Evolutionary conservation across 805 yeast species (phyloP), one percentile per base, ranked within the genome.

Genomic region (Myxozyma udenii): DNA sequence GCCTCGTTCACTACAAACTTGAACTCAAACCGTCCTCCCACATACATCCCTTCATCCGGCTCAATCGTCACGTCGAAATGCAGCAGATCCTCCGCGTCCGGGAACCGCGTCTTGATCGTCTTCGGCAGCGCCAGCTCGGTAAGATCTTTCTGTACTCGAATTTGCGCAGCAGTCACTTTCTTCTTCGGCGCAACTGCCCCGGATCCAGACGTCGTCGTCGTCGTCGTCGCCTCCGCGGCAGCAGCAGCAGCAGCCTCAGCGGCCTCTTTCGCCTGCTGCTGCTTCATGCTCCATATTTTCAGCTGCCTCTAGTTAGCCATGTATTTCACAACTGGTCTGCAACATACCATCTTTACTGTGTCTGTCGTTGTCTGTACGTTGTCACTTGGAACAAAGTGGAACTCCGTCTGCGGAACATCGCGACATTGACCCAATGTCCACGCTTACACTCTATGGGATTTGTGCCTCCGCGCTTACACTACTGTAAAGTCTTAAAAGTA

Each of bases 11-110:
- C 75, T 28, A 71, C 73, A 41, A 90, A 79, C n/a, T 74, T 71
- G 67, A 91, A 91, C 19, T 66, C 66, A 69, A 91, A 87, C n/a
- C 53, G 61, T 0, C 95, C 95, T n/a, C 75, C 74, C 41, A 70
- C 65, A 64, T 87, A 87, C 63, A 76, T 77, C 4, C 96, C 96
- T 61, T 83, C 85, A 49, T 77, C 81, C 1, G 96, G 95, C 19
- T 58, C 64, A 16, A 87, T 76, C 5, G 64, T 58, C 14, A 88
- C 74, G 41, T 72, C 71, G 62, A 88, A 83, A 51, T 78, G 73
- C 78, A 85, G 78, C 44, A 84, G 74, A 64, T 83, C 80, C 22
- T 71, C 68, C 12, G 80, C 73, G 57, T 80, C 74, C 12, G 81
- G 78, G 55, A 76, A 78, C 32, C 60, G 71, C 41, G 79, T 71